phyloP scores from a whole-genome alignment of 176 grass and related monocot genomes.

The Canna indica region DNA sequence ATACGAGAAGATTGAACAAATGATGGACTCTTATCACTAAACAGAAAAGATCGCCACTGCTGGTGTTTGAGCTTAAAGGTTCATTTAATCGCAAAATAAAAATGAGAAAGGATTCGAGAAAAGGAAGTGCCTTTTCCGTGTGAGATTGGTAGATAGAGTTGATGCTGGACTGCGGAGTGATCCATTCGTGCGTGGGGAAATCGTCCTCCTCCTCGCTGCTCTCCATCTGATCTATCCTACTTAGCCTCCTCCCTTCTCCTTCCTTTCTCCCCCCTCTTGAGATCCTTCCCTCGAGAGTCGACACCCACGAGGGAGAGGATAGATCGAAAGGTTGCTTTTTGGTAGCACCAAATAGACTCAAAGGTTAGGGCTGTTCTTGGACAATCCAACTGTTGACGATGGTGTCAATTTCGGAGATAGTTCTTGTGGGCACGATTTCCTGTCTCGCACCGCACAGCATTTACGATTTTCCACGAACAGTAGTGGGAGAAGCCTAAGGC shows the following conservation, averaged over 20 bases:
- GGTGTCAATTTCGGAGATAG: too few species aligned
- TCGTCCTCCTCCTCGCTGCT: constrained; percentile 93
- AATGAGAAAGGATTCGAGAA: background rate
- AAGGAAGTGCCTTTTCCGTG: constrained; percentile 59
- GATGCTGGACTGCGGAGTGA: constrained; percentile 94
- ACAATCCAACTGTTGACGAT: too few species aligned
- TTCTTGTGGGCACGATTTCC: too few species aligned
- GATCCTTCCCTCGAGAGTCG: background rate
- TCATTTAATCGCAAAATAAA: background rate
- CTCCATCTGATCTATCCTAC: constrained; percentile 34
- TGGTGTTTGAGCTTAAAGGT: background rate
- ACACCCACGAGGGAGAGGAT: background rate
- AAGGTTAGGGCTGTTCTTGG: background rate
- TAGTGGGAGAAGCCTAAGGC: too few species aligned
- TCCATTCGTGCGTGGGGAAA: constrained; percentile 86
- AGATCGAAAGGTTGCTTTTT: background rate
- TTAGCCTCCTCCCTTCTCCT: constrained; percentile 20
- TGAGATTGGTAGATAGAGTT: constrained; percentile 78
- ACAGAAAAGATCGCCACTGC: background rate
- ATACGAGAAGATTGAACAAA: background rate
- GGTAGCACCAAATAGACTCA: background rate
- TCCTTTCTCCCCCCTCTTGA: background rate
- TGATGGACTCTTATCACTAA: background rate
- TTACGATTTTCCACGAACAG: too few species aligned
- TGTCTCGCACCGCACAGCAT: too few species aligned